These are phyloP conservation scores for Clonostachys sp. DNA, from an alignment of 2,329 filamentous ascomycete species.

Conservation along the genomic window DNA sequence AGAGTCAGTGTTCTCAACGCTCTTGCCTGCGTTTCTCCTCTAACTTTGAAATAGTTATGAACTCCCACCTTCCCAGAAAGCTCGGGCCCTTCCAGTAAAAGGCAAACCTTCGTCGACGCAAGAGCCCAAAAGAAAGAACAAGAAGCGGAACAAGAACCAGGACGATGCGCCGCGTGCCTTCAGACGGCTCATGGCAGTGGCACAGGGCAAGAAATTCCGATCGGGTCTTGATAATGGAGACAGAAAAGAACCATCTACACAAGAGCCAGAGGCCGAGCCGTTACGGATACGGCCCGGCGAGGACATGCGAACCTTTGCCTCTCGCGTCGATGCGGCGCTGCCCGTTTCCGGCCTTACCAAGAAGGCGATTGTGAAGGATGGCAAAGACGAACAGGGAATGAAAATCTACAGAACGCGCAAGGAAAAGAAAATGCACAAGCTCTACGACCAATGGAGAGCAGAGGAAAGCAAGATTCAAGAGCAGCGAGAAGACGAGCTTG, in stretches of 20 bases:
- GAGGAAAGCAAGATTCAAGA: slow-evolving; percentile 61
- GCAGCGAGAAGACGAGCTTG: slow-evolving; percentile 60
- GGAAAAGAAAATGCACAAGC: slow-evolving; percentile 76
- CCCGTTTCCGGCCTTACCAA: slow-evolving; percentile 68
- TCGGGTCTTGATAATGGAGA: slow-evolving; percentile 69
- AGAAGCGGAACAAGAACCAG: slow-evolving; percentile 38
- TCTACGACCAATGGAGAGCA: slow-evolving; percentile 73
- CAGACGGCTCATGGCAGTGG: slow-evolving; percentile 74
- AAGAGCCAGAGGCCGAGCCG: slow-evolving; percentile 31
- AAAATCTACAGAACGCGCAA: slow-evolving; percentile 74
- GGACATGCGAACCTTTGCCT: slow-evolving; percentile 73
- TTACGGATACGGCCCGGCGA: slow-evolving; percentile 77
- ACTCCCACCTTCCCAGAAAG: slow-evolving; percentile 42
- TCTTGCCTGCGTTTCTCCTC: background rate
- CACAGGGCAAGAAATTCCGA: slow-evolving; percentile 52
- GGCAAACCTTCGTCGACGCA: slow-evolving; percentile 11
- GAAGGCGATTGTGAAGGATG: slow-evolving; percentile 50
- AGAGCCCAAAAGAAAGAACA: slow-evolving; percentile 27
- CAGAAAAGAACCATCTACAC: slow-evolving; percentile 8
- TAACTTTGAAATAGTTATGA: slow-evolving; percentile 34
- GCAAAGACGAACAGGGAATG: slow-evolving; percentile 59
- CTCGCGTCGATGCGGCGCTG: slow-evolving; percentile 78
- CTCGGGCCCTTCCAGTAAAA: slow-evolving; percentile 43
- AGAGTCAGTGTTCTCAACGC: slow-evolving; percentile 33
- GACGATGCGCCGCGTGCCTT: slow-evolving; percentile 91